Evolutionary conservation across 768 basidiomycete genomes (phyloP).

Genomic region (Mycena vulgaris): DNA sequence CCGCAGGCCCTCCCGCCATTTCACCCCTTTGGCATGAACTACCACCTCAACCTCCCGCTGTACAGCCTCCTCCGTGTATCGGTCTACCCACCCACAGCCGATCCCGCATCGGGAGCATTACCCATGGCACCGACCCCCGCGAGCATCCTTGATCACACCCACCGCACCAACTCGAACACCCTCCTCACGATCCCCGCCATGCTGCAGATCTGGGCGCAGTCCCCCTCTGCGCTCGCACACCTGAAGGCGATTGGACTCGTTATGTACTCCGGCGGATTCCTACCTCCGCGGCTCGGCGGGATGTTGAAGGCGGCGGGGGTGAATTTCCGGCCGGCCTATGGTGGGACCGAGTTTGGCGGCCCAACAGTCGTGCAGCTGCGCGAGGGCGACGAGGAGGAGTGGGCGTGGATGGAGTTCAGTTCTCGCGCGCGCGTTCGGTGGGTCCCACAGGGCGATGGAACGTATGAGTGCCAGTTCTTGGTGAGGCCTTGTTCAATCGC

Average conservation of each 20-base stretch:
- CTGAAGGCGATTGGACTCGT: background rate
- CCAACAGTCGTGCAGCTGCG: too few species aligned
- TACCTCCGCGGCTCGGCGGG: background rate
- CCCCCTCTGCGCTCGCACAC: background rate
- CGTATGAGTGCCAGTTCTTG: background rate
- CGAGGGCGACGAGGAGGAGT: background rate
- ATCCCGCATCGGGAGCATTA: background rate
- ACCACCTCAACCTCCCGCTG: background rate
- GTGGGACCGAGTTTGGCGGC: background rate
- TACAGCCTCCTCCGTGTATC: too few species aligned
- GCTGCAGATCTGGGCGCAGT: background rate
- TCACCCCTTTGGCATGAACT: background rate
- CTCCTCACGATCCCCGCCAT: background rate
- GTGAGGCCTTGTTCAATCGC: background rate
- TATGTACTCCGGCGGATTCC: background rate
- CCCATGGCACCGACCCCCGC: background rate
- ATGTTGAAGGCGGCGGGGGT: too few species aligned
- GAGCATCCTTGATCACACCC: background rate
- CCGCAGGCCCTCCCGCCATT: background rate
- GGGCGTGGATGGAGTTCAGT: background rate
- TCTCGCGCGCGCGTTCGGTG: background rate
- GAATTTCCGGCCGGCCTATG: too few species aligned
- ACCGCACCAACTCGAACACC: background rate
- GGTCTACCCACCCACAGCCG: background rate
- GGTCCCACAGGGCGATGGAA: background rate